Base-by-base conservation (phyloP, 257 asterid species). In the Solanum medicagineum region DNA sequence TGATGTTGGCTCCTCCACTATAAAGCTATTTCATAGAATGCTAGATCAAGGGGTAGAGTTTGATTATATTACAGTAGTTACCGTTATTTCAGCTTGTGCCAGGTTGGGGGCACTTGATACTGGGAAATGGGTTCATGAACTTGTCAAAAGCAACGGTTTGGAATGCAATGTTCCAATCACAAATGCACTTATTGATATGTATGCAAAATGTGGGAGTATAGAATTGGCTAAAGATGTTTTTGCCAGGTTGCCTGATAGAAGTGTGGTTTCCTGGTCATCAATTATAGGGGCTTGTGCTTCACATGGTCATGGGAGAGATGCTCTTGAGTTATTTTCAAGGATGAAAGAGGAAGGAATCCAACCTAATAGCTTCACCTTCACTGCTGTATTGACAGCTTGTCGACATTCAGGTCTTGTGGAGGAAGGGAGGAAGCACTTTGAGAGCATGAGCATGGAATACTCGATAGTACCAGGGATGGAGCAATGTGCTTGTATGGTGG, bases 201-300 rank as follows among this genome's bases (percentile, higher is more conserved):
- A 86, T 74, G 88, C 84, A 5, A 86, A 86, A 69, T 86, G 88
- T 62, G 88, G 86, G 40, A 86, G 80, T 80, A 70, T 86, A 62
- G 83, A 83, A 3, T 70, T 22, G 57, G 86, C 88, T 4, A 73
- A 8, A 55, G 84, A 70, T n/a, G 83, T 86, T 47, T 86, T 86
- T 73, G 60, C 55, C 56, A 83, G 53, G 69, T 81, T 86, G 57
- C 84, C 69, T 57, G 7, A 22, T 63, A 86, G 74, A 57, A 83
- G 66, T 0, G 86, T 86, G 56, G 84, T 86, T 47, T 83, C 88
- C 57, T 86, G 88, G 88, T 82, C 88, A 68, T 45, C 86, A 44
- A 83, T 83, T 59, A 83, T 86, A 57, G 86, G 84, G 8, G 88
- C 86, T 19, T 86, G 70, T 82, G 88, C 88, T 3, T 74, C 86